Evolutionary conservation across 73 alveolate genomes (phyloP), one percentile per base, ranked within the genome.

Genomic region (Blepharisma japonicum): DNA sequence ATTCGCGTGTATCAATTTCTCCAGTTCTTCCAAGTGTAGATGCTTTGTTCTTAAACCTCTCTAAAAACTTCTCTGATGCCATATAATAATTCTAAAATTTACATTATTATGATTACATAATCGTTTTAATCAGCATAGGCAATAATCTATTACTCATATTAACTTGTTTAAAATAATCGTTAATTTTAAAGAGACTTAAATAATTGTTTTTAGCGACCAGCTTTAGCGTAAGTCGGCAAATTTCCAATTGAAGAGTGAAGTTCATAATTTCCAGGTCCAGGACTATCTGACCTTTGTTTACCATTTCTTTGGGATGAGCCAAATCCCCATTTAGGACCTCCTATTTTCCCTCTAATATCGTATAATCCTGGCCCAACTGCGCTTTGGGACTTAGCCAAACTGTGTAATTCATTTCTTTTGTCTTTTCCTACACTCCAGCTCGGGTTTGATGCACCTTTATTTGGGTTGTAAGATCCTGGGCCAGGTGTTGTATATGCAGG

Each of bases 301-400:
- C 23, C 23, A 18, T n/a, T 14, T 25, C 47, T 14, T 61, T n/a
- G 74, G 14, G 39, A n/a, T 20, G 50, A 20, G 47, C 74, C 74
- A 25, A 61, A 61, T n/a, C 74, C 74, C 74, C 74, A 61, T 25
- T 61, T 14, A 8, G 74, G 74, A 4, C 74, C 74, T 8, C 74
- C 74, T 25, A 25, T 1, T 14, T 39, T 39, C 5, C 23, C 23
- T 8, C 46, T 11, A 25, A 14, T 2, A 25, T 61, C 23, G 47
- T 61, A 61, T 9, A 14, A 25, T 18, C 74, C 74, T 20, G 74
- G 74, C 18, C 74, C 74, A 18, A 39, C 47, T 8, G 23, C 46
- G 3, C n/a, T 14, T 9, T n/a, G n/a, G 39, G 46, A 9, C 5
- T 61, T 61, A n/a, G 38, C 0, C 74, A 18, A 25, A 61, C 50